A percentile compares a stretch with the other conserved stretches of the same genome.
phyloP scores from a whole-genome alignment of 768 basidiomycete genomes.

The Dioszegia hungarica region DNA sequence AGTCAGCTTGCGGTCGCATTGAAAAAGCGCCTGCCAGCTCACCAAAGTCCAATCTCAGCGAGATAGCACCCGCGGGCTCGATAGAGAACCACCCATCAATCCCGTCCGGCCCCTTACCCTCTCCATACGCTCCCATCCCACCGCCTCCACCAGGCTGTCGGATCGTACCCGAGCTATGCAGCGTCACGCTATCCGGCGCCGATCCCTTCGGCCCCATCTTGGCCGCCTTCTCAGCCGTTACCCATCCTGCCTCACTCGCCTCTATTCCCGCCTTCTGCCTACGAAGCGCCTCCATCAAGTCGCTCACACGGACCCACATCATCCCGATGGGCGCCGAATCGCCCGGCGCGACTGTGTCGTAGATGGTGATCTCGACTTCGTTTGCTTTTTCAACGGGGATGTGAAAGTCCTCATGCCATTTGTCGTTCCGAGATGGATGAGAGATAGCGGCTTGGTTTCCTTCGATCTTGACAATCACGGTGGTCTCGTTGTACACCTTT shows the following conservation, averaged over 20 bases:
- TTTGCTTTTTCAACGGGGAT: constrained; percentile 96
- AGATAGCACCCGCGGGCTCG: constrained; percentile 92
- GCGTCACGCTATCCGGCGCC: constrained; percentile 34
- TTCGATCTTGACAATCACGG: constrained; percentile 92
- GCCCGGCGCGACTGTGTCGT: constrained; percentile 73
- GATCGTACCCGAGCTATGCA: constrained; percentile 36
- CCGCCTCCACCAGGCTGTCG: constrained; percentile 18
- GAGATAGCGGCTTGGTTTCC: constrained; percentile 87
- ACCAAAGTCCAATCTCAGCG: constrained; percentile 87
- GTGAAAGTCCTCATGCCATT: constrained; percentile 97
- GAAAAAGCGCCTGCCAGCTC: constrained; percentile 46
- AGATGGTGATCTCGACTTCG: constrained; percentile 93
- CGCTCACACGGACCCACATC: constrained; percentile 88
- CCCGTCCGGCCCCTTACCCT: constrained; percentile 57
- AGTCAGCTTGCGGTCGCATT: background rate
- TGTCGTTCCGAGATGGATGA: constrained; percentile 86
- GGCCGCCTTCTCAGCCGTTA: constrained; percentile 63
- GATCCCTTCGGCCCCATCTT: constrained; percentile 51
- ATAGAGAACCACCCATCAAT: constrained; percentile 97
- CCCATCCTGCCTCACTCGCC: constrained; percentile 70
- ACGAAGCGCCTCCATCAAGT: constrained; percentile 86
- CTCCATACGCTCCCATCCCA: constrained; percentile 9
- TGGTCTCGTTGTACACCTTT: constrained; percentile 75
- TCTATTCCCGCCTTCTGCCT: constrained; percentile 88
- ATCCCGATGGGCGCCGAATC: constrained; percentile 88